These are phyloP conservation scores for Bretschneidera sinensis DNA, from an alignment of 345 rosid genomes.

Conservation along the genomic window DNA sequence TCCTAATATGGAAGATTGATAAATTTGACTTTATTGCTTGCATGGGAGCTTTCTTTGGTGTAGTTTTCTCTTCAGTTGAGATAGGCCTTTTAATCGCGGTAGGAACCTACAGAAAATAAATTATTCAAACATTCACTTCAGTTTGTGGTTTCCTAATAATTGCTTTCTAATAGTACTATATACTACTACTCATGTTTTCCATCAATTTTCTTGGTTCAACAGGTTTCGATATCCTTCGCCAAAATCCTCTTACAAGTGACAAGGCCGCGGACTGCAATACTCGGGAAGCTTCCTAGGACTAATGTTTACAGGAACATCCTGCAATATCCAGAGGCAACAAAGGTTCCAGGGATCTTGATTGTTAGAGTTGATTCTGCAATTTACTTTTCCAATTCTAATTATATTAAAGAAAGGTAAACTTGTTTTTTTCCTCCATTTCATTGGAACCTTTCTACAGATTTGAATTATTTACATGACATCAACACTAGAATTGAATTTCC, in stretches of 20 bases:
- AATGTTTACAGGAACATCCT: slow-evolving; percentile 71
- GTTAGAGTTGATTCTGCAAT: slow-evolving; percentile 95
- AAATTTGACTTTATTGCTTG: slow-evolving; percentile 88
- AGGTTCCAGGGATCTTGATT: slow-evolving; percentile 68
- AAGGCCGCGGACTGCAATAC: slow-evolving; percentile 81
- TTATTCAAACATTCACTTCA: too few relatives aligned
- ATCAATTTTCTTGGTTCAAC: too few relatives aligned
- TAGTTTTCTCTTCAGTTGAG: slow-evolving; percentile 73
- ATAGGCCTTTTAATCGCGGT: slow-evolving; percentile 92
- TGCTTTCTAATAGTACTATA: too few relatives aligned
- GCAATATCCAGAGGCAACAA: slow-evolving; percentile 89
- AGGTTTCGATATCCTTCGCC: slow-evolving; percentile 87
- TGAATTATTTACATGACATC: too few relatives aligned
- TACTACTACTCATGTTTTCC: too few relatives aligned
- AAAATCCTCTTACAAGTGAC: slow-evolving; percentile 94
- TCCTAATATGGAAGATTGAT: slow-evolving; percentile 78
- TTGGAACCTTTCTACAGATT: too few relatives aligned
- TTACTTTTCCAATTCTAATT: slow-evolving; percentile 95
- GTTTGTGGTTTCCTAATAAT: too few relatives aligned
- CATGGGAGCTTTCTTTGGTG: slow-evolving; percentile 96
- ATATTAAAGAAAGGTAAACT: slow-evolving; percentile 90
- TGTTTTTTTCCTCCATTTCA: too few relatives aligned
- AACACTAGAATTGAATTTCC: too few relatives aligned
- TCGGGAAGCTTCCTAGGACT: slow-evolving; percentile 81
- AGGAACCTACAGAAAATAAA: too few relatives aligned